Conservation (phyloP, 1,284 basidiomycete genomes). For the Sanguinoderma infundibulare region DNA sequence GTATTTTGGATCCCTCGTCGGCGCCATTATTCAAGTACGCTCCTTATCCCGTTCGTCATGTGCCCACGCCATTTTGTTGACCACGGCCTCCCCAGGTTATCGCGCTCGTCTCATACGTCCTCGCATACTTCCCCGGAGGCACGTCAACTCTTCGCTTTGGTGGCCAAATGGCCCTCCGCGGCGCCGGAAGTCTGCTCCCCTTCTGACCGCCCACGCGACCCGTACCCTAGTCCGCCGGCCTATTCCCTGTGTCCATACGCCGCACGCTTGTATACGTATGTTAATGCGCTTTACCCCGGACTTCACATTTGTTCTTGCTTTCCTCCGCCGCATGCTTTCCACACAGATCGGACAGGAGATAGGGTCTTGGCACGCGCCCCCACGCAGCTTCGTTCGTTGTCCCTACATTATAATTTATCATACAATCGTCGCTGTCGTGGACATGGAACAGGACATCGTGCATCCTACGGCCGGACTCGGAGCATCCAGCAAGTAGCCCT, state of each 20-base stretch:
- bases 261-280: constrained; percentile 11
- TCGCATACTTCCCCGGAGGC: constrained; percentile 92
- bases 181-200: constrained; percentile 81
- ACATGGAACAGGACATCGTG: background rate
- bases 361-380: background rate
- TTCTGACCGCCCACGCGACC: constrained; percentile 44
- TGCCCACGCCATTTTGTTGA: background rate
- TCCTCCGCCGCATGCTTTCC: background rate
- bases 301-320: background rate
- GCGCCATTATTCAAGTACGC: constrained; percentile 75
- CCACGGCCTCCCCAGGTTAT: constrained; percentile 55
- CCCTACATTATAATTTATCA: constrained; percentile 15
- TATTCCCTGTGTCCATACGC: background rate
- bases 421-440: constrained; percentile 17
- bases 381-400: background rate
- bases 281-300: background rate
- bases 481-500: background rate
- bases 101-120: constrained; percentile 83
- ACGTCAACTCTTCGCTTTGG: constrained; percentile 83
- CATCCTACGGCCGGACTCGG: background rate
- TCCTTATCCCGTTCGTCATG: background rate
- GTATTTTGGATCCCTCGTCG: constrained; percentile 83
- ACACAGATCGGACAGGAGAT: background rate
- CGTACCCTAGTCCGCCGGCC: background rate
- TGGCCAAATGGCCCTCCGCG: constrained; percentile 79